Base-by-base conservation (phyloP, 306 rosid genomes). In the Coriaria nepalensis region DNA sequence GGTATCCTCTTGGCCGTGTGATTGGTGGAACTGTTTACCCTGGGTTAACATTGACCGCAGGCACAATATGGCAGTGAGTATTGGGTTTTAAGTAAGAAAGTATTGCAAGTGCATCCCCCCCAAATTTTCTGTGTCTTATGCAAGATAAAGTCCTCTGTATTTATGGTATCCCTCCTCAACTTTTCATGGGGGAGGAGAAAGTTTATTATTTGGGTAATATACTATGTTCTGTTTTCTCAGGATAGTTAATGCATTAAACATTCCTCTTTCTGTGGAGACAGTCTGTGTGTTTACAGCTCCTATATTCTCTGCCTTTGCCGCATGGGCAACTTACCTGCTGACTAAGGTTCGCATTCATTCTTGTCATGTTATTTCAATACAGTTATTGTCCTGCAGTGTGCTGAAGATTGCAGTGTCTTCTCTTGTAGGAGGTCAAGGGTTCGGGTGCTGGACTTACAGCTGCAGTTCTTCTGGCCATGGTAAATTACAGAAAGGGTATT, bases 1-100 rank as follows among this genome's bases (percentile, higher is more conserved):
- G 98, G 98, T 90, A 90, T 81, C 97, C 97, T 61, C 97, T 90
- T 53, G 97, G 97, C 38, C 93, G 97, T 55, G 97, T 90, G 57
- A 84, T 90, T 53, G 97, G 97, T 40, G 97, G 97, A 65, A 90
- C 95, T 44, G 97, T 90, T 72, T 90, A 79, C 71, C 97, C 97
- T 4, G 97, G 97, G 55, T 72, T 90, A 76, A 90, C 97, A 47
- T 67, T 90, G 77, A 90, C 95, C 8, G 97, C 97, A 35, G 97
- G 97, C 57, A 70, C 87, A 53, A 53, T 90, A 53, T 90, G 93
- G 93, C 61, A 84, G 97, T 90, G 73, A 35, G 92, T 63, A 43
- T 63, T 65, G 45, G 39, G 35, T 56, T 51, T 15, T 59, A 6
- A 33, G 44, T 49, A 47, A 57, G 60, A 14, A 4, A 50, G 12